Percentiles rank a stretch among this genome's conserved stretches.
phyloP scores from a whole-genome alignment of 352 stramenopile species.

The Phytophthora crassamura region DNA sequence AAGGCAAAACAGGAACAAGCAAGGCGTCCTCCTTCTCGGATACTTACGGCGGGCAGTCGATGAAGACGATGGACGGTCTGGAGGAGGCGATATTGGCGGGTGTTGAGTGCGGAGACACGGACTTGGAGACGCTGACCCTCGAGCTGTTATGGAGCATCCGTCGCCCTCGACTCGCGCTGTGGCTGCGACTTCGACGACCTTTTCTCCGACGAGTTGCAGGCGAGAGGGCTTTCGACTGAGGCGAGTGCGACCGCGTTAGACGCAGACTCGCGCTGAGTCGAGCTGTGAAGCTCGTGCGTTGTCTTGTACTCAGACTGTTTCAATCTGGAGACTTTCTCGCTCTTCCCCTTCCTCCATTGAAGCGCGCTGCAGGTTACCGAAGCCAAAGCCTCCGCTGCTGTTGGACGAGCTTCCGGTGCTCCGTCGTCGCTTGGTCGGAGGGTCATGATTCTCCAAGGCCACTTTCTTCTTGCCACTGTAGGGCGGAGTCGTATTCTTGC shows the following conservation, averaged over 20 bases:
- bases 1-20: slow-evolving; percentile 13
- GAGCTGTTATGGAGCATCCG: slow-evolving; percentile 19
- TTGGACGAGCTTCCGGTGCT: slow-evolving; percentile 25
- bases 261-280: slow-evolving; percentile 27
- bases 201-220: slow-evolving; percentile 2
- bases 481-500: background rate
- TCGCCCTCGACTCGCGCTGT: slow-evolving; percentile 12
- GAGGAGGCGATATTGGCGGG: background rate
- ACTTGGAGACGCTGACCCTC: background rate
- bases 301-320: slow-evolving; percentile 6
- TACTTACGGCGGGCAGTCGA: slow-evolving; percentile 35
- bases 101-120: background rate
- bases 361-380: background rate
- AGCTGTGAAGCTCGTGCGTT: slow-evolving; percentile 17
- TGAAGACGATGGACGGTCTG: slow-evolving; percentile 40
- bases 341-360: slow-evolving; percentile 6
- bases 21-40: background rate
- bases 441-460: background rate
- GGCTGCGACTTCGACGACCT: slow-evolving; percentile 7
- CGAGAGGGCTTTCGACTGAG: slow-evolving; percentile 6
- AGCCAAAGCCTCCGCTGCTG: slow-evolving; percentile 20
- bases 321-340: slow-evolving; percentile 8
- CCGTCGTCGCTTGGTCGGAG: slow-evolving; percentile 22
- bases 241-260: slow-evolving; percentile 26
- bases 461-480: slow-evolving; percentile 10